Evolutionary conservation across 352 stramenopile species (phyloP).

Genomic region (Blastocystis sp.): DNA sequence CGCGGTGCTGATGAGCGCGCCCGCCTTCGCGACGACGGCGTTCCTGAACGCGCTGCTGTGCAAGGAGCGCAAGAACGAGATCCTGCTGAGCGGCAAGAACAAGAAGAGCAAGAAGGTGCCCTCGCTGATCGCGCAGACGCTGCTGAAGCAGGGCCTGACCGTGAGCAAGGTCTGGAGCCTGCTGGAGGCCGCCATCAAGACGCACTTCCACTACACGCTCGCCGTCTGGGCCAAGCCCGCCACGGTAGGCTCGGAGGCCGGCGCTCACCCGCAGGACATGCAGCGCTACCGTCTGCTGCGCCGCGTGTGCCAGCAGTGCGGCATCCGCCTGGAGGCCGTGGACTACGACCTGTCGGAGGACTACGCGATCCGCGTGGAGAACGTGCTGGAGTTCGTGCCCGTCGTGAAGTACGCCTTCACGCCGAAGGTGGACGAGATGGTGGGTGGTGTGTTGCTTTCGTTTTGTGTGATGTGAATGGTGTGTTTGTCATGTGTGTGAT

Average conservation of each 20-base stretch:
- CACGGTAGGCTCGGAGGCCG: not conserved
- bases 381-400: constrained; percentile 63
- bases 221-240: constrained; percentile 36
- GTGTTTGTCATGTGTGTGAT: not conserved
- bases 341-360: constrained; percentile 24
- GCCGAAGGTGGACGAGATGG: constrained; percentile 29
- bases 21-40: constrained; percentile 11
- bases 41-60: constrained; percentile 46
- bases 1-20: constrained; percentile 8
- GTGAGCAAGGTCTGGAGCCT: constrained; percentile 17
- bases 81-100: constrained; percentile 43
- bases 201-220: constrained; percentile 57
- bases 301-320: constrained; percentile 32
- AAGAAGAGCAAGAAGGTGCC: constrained; percentile 67
- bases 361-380: constrained; percentile 51
- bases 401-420: constrained; percentile 53
- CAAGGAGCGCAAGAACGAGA: constrained; percentile 47
- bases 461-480: not conserved
- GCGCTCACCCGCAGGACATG: not conserved
- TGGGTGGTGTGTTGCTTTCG: not conserved
- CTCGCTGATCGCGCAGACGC: constrained; percentile 22
- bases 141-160: not conserved
- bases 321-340: constrained; percentile 39
- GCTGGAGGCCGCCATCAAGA: constrained; percentile 42
- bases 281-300: constrained; percentile 39